Evolutionary conservation across 371 early-diverging fungal species (phyloP), one percentile per base, ranked within the genome.

Genomic region (Syncephalis fuscata): DNA sequence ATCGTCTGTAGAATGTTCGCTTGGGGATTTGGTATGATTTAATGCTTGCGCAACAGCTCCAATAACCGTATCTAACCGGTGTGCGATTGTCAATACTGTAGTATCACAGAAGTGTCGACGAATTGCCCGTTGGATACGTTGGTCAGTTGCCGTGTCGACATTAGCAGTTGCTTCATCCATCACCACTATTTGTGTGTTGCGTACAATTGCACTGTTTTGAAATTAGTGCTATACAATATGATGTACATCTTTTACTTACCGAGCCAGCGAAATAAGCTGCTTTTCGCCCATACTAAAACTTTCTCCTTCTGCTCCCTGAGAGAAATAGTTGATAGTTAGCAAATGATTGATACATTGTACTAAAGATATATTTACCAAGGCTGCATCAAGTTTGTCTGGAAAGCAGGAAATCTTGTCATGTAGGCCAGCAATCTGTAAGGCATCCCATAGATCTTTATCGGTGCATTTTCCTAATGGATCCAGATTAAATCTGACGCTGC

Each of bases 361-460:
- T n/a, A n/a, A n/a, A n/a, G n/a, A n/a, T n/a, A 32, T 32, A 32
- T 11, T 32, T 32, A 32, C 32, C 4, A 32, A 7, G 32, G 11
- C 11, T 41, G 72, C 56, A 55, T 70, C 65, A 22, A 88, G 62
- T 55, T 79, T 76, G 39, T 41, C 54, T 0, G 51, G 32, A 44
- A 59, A 40, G 0, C 53, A 43, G 0, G 48, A 27, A 19, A 63
- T 48, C 50, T 64, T 64, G 40, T 73, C 77, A 46, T 75, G 59
- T 40, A 77, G 53, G 39, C 74, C 74, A 0, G 76, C 64, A 8
- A 74, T 67, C 14, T 67, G 65, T 16, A 81, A 52, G 3, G 80
- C 76, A 26, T 66, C 62, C 88, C 90, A 91, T 1, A 93, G 63
- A 25, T 76, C 71, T 1, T 60, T 60, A 56, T 88, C 85, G n/a